Conservation (phyloP, 257 asterid species). For the Echium plantagineum region DNA sequence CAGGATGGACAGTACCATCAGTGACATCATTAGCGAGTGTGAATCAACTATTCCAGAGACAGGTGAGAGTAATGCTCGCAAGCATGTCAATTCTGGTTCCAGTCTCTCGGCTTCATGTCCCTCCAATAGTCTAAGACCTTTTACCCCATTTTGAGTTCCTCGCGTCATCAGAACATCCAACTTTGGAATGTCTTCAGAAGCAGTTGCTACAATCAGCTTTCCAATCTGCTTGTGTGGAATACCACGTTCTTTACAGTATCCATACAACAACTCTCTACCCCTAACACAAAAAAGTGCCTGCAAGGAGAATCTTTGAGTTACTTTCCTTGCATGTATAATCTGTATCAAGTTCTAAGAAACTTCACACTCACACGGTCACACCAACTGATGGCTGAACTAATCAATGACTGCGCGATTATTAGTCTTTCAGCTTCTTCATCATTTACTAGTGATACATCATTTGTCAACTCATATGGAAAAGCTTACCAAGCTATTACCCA, state of each 20-base stretch:
- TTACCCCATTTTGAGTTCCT: constrained; percentile 66
- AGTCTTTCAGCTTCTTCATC: too few relatives aligned
- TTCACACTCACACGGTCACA: too few relatives aligned
- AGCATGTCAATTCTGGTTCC: constrained; percentile 65
- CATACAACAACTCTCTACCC: constrained; percentile 61
- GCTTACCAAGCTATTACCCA: too few relatives aligned
- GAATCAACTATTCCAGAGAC: constrained; percentile 64
- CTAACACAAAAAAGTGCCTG: constrained; percentile 63
- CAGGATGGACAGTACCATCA: constrained; percentile 36
- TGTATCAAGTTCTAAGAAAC: too few relatives aligned
- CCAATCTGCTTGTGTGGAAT: constrained; percentile 71
- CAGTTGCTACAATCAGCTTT: constrained; percentile 81
- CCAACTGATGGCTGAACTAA: too few relatives aligned
- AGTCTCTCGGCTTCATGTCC: constrained; percentile 43
- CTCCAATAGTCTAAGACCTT: constrained; percentile 51
- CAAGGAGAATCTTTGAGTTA: background rate
- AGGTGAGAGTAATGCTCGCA: constrained; percentile 63
- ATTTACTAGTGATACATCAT: too few relatives aligned
- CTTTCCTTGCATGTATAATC: background rate
- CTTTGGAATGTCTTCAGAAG: constrained; percentile 59
- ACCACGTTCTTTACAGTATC: constrained; percentile 48
- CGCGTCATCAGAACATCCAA: constrained; percentile 37
- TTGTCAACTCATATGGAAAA: too few relatives aligned
- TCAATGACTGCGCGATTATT: too few relatives aligned
- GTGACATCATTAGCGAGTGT: constrained; percentile 66